phyloP scores from a whole-genome alignment of 2,329 filamentous ascomycete species.

The Conoideocrella luteorostrata region DNA sequence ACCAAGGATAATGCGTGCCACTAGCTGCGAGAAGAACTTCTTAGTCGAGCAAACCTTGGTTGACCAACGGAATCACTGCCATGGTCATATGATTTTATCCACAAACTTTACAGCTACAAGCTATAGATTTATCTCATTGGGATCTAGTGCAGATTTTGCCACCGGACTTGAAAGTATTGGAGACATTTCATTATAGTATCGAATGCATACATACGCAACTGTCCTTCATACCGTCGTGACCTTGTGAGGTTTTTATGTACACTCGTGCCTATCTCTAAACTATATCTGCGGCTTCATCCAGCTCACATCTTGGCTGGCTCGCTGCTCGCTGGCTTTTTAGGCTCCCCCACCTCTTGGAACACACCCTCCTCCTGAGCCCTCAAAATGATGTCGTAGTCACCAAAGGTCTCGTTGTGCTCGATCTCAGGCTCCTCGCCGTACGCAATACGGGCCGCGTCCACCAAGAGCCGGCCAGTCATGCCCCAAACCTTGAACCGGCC shows the following conservation, averaged over 20 bases:
- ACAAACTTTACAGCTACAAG: too few species aligned
- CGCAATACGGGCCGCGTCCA: slow-evolving; percentile 80
- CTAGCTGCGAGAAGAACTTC: too few species aligned
- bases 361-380: slow-evolving; percentile 39
- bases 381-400: slow-evolving; percentile 47
- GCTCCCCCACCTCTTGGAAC: slow-evolving; percentile 32
- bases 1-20: slow-evolving; percentile 91
- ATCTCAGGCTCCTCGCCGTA: slow-evolving; percentile 81
- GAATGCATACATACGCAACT: neutral
- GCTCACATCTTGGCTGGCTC: slow-evolving; percentile 29
- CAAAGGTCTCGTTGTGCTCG: slow-evolving; percentile 54
- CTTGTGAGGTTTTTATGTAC: too few species aligned
- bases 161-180: too few species aligned
- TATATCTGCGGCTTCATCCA: too few species aligned
- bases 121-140: too few species aligned
- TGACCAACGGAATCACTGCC: too few species aligned
- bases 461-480: slow-evolving; percentile 86
- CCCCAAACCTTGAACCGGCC: slow-evolving; percentile 81
- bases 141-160: too few species aligned
- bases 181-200: neutral
- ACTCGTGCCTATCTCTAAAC: too few species aligned
- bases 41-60: too few species aligned
- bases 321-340: slow-evolving; percentile 20
- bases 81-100: too few species aligned
- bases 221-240: neutral